Percentiles rank a stretch among this genome's conserved stretches.
phyloP scores from a whole-genome alignment of 2,329 filamentous ascomycete species.

The Blastomyces percursus region DNA sequence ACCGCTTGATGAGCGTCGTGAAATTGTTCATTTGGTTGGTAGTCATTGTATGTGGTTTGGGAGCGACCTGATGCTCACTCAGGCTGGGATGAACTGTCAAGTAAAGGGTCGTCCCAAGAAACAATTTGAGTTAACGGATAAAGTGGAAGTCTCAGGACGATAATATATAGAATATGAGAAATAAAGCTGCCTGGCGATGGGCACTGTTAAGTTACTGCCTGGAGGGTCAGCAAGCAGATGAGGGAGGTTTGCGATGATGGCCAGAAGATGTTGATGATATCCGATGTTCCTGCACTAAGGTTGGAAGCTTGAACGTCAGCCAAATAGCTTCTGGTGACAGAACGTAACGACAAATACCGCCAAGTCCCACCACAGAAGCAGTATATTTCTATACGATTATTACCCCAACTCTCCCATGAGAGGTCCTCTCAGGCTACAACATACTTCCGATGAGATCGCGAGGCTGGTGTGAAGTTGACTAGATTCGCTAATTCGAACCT shows the following conservation, averaged over 20 bases:
- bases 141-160: background rate
- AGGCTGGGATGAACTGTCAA: background rate
- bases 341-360: background rate
- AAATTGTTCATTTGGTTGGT: constrained; percentile 82
- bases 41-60: constrained; percentile 45
- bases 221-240: background rate
- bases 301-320: background rate
- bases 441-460: background rate
- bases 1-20: constrained; percentile 97
- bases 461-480: background rate
- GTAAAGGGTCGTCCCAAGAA: background rate
- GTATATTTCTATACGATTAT: background rate
- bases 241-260: background rate
- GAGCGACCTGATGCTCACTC: background rate
- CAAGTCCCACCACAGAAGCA: background rate
- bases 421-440: background rate
- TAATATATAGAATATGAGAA: background rate
- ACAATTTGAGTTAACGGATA: background rate
- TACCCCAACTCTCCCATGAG: background rate
- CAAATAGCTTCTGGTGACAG: background rate
- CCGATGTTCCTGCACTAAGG: background rate
- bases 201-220: background rate
- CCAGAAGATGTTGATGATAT: constrained; percentile 1
- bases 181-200: background rate
- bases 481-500: background rate